Base-by-base conservation (phyloP, 1,284 basidiomycete species). In the Microbotryum scabiosae region DNA sequence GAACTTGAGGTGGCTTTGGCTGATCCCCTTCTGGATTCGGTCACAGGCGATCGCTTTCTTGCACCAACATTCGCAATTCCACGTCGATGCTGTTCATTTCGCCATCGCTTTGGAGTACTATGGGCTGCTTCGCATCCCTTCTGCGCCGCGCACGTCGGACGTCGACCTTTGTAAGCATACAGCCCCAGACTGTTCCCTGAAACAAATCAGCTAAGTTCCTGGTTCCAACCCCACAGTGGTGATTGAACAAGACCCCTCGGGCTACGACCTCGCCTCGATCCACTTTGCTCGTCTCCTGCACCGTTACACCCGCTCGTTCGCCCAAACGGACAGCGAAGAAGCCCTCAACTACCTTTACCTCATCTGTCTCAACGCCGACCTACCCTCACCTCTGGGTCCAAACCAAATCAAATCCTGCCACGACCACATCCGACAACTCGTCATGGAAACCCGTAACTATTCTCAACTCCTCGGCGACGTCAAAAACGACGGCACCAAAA, bases 341-440 rank as follows among this genome's bases (percentile, higher is more conserved):
- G 96, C 93, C 1, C 77, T 99, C 58, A 91, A 97, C 76, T 98
- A 99, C 71, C 87, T 97, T 45, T 94, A 93, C 73, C 87, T 90
- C 63, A 82, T 97, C 16, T 85, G 86, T 62, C 82, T 99, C 16
- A 83, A 83, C 28, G 80, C 86, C 10, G 91, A 97, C 72, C 85
- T 75, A 1, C 76, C 79, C 2, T 66, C 67, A 25, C 75, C 75
- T 4, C 79, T 87, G 1, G 90, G 90, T 18, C 84, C 83, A 69
- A 87, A 91, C 72, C 93, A 97, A 73, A 78, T 90, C 25, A 85
- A 89, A 70, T 82, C 78, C 45, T 87, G 90, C 16, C 89, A 92
- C 82, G 90, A 93, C 62, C 82, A 93, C 54, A 86, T 90, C 5
- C 80, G 90, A 49, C 83, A 90, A 61, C 86, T 97, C 64, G 88